Base-by-base conservation (phyloP, 306 rosid genomes). In the Trifolium fragiferum region DNA sequence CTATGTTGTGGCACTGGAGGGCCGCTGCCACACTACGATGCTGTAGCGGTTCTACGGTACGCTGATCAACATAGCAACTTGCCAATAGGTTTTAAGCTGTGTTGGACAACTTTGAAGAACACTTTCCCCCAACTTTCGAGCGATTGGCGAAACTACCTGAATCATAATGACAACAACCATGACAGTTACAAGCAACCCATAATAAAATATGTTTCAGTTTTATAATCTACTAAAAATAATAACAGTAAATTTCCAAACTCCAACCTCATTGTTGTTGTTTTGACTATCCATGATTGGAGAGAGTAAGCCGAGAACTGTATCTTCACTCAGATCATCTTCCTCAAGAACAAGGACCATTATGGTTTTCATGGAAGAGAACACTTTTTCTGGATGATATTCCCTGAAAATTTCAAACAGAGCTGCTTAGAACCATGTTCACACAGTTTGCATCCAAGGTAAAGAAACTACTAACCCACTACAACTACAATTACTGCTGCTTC, bases 271-370 rank as follows among this genome's bases (percentile, higher is more conserved):
- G 68, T 77, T 82, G 47, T 85, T 91, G 82, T 85, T 91, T 78
- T 91, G 71, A 46, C 87, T 77, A 13, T 72, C 90, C 73, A 93
- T 77, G 63, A 93, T 76, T 20, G 93, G 89, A 77, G 89, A 75
- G 35, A 93, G 91, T 9, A 93, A 79, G 35, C 88, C 89, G 51
- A 54, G 35, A 16, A 92, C 71, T 51, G 88, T 84, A 30, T 89
- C 98, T 70, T 93, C 97, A 89, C 97, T 93, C 33, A 30, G 33
- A 30, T 4, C 33, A 30, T 6, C 6, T 78, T 93, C 98, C 82
- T 91, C 92, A 25, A 93, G 14, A 75, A 91, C 96, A 82, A 86
- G 92, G 75, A 62, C 61, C 93, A 93, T 91, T 61, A 93, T 83
- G n/a, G 86, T 88, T 83, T 88, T 90, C 90, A 93, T 91, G 33